Base-by-base conservation (phyloP, 1,284 basidiomycete species). In the Heliocybe sulcata region DNA sequence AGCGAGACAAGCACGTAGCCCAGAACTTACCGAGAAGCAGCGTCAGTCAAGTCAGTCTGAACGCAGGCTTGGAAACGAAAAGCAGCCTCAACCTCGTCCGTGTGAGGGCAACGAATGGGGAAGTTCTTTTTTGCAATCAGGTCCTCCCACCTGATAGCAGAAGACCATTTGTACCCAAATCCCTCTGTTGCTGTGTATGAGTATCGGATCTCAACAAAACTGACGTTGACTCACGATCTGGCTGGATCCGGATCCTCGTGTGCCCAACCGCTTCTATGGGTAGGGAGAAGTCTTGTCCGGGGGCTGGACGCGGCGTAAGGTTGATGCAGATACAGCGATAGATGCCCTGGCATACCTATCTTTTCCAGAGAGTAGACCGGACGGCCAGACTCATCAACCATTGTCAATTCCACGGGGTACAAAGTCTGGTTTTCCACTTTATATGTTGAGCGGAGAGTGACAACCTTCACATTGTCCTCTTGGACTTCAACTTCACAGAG, bases 21-120 rank as follows among this genome's bases (percentile, higher is more conserved):
- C 16, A n/a, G 10, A 29, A 64, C 76, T 64, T 60, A 85, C 90
- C 82, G 78, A 16, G 77, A 65, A 27, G 74, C 69, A 3, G 81
- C 73, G 61, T 94, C 90, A 54, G 80, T 80, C 10, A 75, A 68
- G 65, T 97, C 90, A 54, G 85, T 90, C 58, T 93, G 83, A 1
- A 92, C 90, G 79, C 90, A 97, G 12, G 90, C 90, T 67, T 98
- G 96, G 76, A 99, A 94, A 45, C 94, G 87, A 79, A 99, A 99
- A 1, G 94, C 85, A 4, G 94, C 91, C 67, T 99, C 96, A 52
- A 77, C 79, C 1, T 83, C 76, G 63, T 94, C 86, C 45, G 82
- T 79, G 62, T 96, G 92, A 55, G 88, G 85, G 69, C 97, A 99
- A 38, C 83, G 87, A 55, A 99, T 81, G 1, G 91, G 87, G 53